Evolutionary conservation across 2,329 filamentous ascomycete species (phyloP).

Genomic region (Fusarium chaquense): DNA sequence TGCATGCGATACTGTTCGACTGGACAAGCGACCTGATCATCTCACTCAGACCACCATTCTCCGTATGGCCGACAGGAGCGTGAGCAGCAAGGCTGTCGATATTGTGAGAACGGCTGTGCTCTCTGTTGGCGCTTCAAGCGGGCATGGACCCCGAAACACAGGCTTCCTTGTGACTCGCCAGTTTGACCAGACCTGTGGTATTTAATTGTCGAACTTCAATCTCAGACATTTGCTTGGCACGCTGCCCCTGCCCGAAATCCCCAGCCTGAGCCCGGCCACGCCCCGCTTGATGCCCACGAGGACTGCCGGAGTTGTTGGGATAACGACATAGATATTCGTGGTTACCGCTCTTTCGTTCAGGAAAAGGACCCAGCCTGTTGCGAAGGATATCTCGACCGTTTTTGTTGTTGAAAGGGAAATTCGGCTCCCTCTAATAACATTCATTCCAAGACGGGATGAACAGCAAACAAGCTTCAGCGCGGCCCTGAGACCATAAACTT

Average conservation of each 20-base stretch:
- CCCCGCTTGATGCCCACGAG: constrained; percentile 27
- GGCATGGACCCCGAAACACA: constrained; percentile 32
- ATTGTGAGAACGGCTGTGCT: constrained; percentile 31
- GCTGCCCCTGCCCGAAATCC: constrained; percentile 26
- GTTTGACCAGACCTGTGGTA: constrained; percentile 32
- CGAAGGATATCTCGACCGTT: not conserved
- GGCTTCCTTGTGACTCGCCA: constrained; percentile 39
- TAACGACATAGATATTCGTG: constrained; percentile 36
- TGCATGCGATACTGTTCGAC: constrained; percentile 32
- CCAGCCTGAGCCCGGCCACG: constrained; percentile 18
- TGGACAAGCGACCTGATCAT: constrained; percentile 31
- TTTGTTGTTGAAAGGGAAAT: constrained; percentile 7
- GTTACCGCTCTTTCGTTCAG: constrained; percentile 25
- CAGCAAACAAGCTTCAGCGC: constrained; percentile 36
- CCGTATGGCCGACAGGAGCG: constrained; percentile 25
- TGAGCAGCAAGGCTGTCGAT: constrained; percentile 25
- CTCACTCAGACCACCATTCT: constrained; percentile 18
- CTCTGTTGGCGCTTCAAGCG: constrained; percentile 28
- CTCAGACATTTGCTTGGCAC: constrained; percentile 40
- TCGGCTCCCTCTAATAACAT: constrained; percentile 2
- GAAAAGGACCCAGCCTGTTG: not conserved
- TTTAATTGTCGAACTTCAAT: constrained; percentile 33
- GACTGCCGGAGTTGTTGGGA: constrained; percentile 24
- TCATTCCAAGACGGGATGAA: constrained; percentile 16
- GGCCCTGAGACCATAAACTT: constrained; percentile 36